Evolutionary conservation across 352 stramenopile species (phyloP), one percentile per base, ranked within the genome.

Genomic region (Saprolegnia diclina): DNA sequence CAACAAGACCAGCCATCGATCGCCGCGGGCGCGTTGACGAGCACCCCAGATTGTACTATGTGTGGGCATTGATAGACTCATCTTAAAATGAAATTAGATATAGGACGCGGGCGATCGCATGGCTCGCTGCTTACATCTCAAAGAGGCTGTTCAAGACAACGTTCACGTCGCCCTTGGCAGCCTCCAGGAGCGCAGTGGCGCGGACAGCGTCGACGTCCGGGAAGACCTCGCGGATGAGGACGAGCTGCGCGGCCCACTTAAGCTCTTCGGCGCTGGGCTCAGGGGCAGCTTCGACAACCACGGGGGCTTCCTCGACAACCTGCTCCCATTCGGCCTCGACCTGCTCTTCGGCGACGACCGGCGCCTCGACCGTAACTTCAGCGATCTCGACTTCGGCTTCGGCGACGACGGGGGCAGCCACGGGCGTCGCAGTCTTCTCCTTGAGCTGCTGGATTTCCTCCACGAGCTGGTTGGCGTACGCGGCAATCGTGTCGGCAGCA

Each of bases 141-240:
- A 94, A 88, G 37, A 94, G 63, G 42, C 80, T 74, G 78, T 94
- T 94, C 29, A 94, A 38, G 44, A 93, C 87, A 14, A 93, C 76
- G 71, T 91, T 73, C 50, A 94, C 82, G 70, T 94, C 89, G 73
- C 87, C 87, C 59, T 90, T 85, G 74, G 77, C 81, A 71, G 88
- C 78, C 78, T 93, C 85, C 54, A 94, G 74, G 65, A 80, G 80
- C 55, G 88, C 81, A 63, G 91, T 79, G 37, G 83, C 73, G 29
- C 67, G 44, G 18, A 52, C 67, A n/a, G 79, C 68, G 40, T 90
- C 79, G 4, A 82, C 80, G 14, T 68, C 76, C 0, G 85, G 85
- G 67, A 94, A 87, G 59, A 94, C 88, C 75, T 92, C 82, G 59
- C 77, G 82, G 68, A 94, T 79, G 73, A 90, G 86, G 32, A 76